Evolutionary conservation across 352 stramenopile genomes (phyloP).

Genomic region (Thraustotheca clavata): DNA sequence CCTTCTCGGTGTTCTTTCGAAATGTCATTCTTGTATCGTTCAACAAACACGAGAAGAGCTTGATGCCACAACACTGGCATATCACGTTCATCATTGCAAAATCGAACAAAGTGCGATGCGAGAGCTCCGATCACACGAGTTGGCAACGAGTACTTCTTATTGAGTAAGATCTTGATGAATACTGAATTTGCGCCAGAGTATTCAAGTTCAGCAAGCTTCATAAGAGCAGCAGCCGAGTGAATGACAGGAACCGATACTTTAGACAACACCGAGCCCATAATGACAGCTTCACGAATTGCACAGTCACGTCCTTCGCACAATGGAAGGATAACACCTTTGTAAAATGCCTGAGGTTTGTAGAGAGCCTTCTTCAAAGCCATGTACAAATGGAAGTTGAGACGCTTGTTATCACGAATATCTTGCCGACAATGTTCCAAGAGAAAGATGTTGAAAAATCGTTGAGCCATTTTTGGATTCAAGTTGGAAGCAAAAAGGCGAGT

Average conservation of each 20-base stretch:
- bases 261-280: constrained; percentile 95
- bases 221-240: constrained; percentile 97
- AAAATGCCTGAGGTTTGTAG: constrained; percentile 99
- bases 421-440: constrained; percentile 94
- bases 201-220: constrained; percentile 95
- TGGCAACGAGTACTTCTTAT: constrained; percentile 99
- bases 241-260: constrained; percentile 98
- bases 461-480: constrained; percentile 98
- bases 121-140: constrained; percentile 95
- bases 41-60: constrained; percentile 94
- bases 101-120: constrained; percentile 93
- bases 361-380: constrained; percentile 97
- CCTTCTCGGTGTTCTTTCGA: constrained; percentile 90
- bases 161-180: constrained; percentile 97
- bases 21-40: constrained; percentile 99
- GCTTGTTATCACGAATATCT: constrained; percentile 96
- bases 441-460: constrained; percentile 99
- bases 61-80: constrained; percentile 99
- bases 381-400: constrained; percentile 99
- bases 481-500: constrained; percentile 99
- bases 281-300: constrained; percentile 95
- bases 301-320: constrained; percentile 92
- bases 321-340: constrained; percentile 99
- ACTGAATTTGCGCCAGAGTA: constrained; percentile 97
- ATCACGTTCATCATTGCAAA: constrained; percentile 76